These are phyloP conservation scores for Marasmius sp. DNA, from an alignment of 1,284 basidiomycete species.

Conservation along the genomic window DNA sequence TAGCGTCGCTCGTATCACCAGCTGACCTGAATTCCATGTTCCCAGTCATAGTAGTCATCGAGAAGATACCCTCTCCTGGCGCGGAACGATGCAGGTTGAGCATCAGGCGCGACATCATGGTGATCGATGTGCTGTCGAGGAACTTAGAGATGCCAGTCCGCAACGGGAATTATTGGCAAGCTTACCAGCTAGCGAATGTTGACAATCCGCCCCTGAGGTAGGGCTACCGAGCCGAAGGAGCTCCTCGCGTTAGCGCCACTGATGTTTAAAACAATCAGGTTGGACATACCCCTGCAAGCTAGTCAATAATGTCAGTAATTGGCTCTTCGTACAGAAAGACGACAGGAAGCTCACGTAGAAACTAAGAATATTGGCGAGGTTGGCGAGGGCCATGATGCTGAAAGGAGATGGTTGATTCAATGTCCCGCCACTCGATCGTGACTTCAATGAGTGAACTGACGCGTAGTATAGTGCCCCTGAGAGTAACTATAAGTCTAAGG, in stretches of 20 bases:
- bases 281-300: constrained; percentile 11
- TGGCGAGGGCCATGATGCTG: constrained; percentile 19
- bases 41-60: neutral
- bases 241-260: neutral
- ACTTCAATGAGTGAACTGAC: constrained; percentile 3
- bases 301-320: neutral
- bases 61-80: neutral
- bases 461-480: constrained; percentile 13
- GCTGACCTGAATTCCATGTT: neutral
- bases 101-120: constrained; percentile 13
- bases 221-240: neutral
- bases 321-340: neutral
- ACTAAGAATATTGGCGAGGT: constrained; percentile 17
- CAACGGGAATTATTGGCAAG: neutral
- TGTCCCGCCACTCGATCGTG: neutral
- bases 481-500: neutral
- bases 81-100: constrained; percentile 9
- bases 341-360: constrained; percentile 13
- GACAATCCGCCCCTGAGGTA: constrained; percentile 8
- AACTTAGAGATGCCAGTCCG: neutral
- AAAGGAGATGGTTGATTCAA: neutral
- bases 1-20: neutral
- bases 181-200: constrained; percentile 7
- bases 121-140: constrained; percentile 5
- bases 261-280: neutral